Base-by-base conservation (phyloP, 495 filamentous ascomycete genomes). In the Apodospora peruviana region DNA sequence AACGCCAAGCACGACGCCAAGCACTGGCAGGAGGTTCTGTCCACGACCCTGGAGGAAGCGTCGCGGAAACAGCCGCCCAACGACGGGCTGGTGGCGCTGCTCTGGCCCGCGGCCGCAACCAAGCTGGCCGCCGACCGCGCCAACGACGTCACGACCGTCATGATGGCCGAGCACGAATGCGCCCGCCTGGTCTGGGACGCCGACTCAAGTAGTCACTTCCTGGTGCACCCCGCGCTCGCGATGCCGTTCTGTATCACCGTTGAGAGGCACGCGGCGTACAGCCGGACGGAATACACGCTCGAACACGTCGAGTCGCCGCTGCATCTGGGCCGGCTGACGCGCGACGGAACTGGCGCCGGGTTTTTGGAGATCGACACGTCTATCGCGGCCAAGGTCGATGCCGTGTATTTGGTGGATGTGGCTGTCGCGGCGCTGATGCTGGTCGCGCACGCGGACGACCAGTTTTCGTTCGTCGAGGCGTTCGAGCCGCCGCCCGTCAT, bases 401-500 rank as follows among this genome's bases (percentile, higher is more conserved):
- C 80, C 34, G 74, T 87, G 34, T 90, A 88, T 57, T 72, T 87
- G 3, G 76, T 90, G n/a, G 87, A 91, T 61, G 86, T 88, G 0
- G 74, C 80, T 2, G 74, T 87, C 8, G 76, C 81, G 2, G 84
- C 86, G 0, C 69, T 90, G 12, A 60, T 90, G 25, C 71, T 87
- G 11, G 85, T 91, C 18, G 85, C 85, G 0, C 71, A 81, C 46
- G 68, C 78, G 0, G 83, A 88, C 52, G 76, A 79, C 52, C 68
- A 66, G 57, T 69, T 61, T 38, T 53, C 58, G 11, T 52, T 65
- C 25, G 58, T 72, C 16, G 77, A 80, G 61, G 57, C 69, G 3
- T 80, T 80, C 56, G 74, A 74, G 53, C 74, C 77, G 17, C 77
- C 77, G 10, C 77, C 77, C 10, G 57, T 60, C 9, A 52, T 61